A percentile compares a stretch with the other conserved stretches of the same genome.
Evolutionary conservation across 176 grass and related monocot species (phyloP).

Genomic region (Aegilops speltoides): DNA sequence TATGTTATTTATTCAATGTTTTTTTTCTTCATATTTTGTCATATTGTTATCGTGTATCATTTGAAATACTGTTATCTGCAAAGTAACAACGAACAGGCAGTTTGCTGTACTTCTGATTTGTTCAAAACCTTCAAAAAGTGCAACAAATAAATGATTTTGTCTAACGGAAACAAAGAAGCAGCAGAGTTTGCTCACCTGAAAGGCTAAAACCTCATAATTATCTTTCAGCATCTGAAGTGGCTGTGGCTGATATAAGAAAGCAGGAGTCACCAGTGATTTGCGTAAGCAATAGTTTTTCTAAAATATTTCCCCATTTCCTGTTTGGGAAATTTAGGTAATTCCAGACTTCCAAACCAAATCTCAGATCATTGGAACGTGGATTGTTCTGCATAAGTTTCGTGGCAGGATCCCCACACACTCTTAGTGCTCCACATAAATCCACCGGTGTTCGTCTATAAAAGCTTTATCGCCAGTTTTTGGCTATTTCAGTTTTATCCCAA

Average conservation of each 20-base stretch:
- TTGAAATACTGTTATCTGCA: background rate
- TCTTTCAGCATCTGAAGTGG: background rate
- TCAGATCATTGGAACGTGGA: conserved; percentile 3
- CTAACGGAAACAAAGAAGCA: background rate
- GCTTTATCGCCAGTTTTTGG: background rate
- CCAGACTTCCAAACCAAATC: background rate
- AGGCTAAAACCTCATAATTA: background rate
- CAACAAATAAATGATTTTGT: background rate
- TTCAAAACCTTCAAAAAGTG: conserved; percentile 1
- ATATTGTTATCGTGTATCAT: background rate
- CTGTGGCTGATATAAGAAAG: background rate
- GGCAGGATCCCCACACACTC: background rate
- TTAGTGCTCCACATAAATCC: background rate
- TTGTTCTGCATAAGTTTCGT: conserved; percentile 2
- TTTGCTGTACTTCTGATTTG: background rate
- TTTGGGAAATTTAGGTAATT: conserved; percentile 26
- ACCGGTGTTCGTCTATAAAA: conserved; percentile 6
- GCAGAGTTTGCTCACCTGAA: background rate
- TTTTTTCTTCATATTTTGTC: background rate
- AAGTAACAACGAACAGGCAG: background rate
- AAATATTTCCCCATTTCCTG: background rate
- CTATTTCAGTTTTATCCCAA: background rate
- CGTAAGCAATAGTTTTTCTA: conserved; percentile 12
- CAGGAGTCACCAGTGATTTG: background rate
- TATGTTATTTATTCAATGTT: background rate